Conservation (phyloP, 306 rosid species). For the Sindora glabra region DNA sequence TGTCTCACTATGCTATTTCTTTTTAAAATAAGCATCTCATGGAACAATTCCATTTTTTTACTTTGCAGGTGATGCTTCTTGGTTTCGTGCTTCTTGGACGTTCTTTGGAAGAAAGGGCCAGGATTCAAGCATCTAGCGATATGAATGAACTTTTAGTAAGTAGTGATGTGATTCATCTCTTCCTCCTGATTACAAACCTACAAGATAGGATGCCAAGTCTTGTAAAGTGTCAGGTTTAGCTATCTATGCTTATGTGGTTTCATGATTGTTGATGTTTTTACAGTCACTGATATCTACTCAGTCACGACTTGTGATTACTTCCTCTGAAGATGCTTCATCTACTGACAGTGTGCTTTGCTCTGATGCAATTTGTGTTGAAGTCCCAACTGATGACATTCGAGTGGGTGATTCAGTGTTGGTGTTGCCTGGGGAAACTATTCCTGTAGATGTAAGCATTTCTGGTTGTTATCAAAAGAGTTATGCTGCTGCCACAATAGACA, state of each 20-base stretch:
- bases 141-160: constrained; percentile 96
- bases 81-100: constrained; percentile 99
- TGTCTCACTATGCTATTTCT: not conserved
- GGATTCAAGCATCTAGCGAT: constrained; percentile 92
- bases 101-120: constrained; percentile 87
- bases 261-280: constrained; percentile 30
- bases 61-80: constrained; percentile 99
- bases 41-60: constrained; percentile 40
- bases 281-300: constrained; percentile 89
- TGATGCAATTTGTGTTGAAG: constrained; percentile 72
- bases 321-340: constrained; percentile 62
- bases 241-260: constrained; percentile 18
- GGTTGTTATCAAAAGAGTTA: too few species aligned
- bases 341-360: constrained; percentile 57
- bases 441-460: constrained; percentile 72
- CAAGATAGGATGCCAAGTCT: not conserved
- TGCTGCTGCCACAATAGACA: too few species aligned
- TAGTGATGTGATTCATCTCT: constrained; percentile 1
- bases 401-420: constrained; percentile 89
- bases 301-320: constrained; percentile 78
- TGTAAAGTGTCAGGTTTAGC: not conserved
- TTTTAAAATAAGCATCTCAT: constrained; percentile 32
- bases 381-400: constrained; percentile 89
- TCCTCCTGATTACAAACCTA: not conserved
- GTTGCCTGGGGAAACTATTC: constrained; percentile 94